These are phyloP conservation scores for Vitis rupestris DNA, from an alignment of 164 flowering plant genomes.

Conservation along the genomic window DNA sequence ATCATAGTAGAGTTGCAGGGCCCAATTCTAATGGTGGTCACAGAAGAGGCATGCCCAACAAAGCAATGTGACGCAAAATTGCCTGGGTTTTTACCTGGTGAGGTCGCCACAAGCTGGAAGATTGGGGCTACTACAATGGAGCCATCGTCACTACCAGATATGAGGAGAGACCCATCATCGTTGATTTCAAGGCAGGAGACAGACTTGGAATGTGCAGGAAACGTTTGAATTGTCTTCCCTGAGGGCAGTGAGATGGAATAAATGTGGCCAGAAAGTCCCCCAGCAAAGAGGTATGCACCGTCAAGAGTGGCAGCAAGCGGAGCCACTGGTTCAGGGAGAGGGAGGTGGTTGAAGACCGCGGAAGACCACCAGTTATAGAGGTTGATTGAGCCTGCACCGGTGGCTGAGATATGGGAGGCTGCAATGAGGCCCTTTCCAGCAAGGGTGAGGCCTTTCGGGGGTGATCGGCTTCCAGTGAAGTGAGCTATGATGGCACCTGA, in stretches of 20 bases:
- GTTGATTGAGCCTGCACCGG: conserved; percentile 26
- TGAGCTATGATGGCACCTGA: conserved; percentile 22
- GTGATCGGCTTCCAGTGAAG: conserved; percentile 33
- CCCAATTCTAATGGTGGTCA: conserved; percentile 32
- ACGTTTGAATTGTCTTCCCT: conserved; percentile 18
- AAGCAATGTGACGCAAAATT: conserved; percentile 18
- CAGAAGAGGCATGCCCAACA: conserved; percentile 28
- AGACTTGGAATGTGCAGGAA: conserved; percentile 26
- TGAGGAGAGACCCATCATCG: conserved; percentile 27
- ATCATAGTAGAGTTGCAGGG: conserved; percentile 22
- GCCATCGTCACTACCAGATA: conserved; percentile 40
- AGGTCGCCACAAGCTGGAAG: conserved; percentile 21
- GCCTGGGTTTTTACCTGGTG: background rate
- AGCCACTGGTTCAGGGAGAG: conserved; percentile 55
- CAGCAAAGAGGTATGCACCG: conserved; percentile 46
- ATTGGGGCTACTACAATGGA: conserved; percentile 31
- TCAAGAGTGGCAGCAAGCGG: conserved; percentile 41
- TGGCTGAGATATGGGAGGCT: conserved; percentile 40
- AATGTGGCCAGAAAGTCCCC: conserved; percentile 48
- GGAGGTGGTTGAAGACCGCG: conserved; percentile 24
- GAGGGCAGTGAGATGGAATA: conserved; percentile 34
- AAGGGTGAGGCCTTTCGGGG: conserved; percentile 38
- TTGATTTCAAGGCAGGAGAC: conserved; percentile 30
- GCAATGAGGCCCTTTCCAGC: conserved; percentile 37
- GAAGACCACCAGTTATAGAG: conserved; percentile 36